Evolutionary conservation across 176 grass and related monocot genomes (phyloP).

Genomic region (Eleusine coracana): DNA sequence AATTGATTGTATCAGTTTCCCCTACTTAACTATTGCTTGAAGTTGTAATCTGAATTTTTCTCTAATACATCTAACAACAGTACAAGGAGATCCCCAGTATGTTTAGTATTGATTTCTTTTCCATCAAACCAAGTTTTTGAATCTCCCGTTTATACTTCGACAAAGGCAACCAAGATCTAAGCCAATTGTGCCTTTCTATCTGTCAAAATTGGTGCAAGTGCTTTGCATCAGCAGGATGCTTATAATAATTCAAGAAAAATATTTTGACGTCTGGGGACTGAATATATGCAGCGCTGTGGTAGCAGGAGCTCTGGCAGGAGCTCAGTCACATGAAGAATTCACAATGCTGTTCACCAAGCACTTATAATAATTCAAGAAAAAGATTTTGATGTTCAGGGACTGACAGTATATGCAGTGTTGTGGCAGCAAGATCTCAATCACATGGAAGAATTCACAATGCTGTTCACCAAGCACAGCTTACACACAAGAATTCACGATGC

Average conservation of each 20-base stretch:
- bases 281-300: too few species aligned
- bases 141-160: neutral
- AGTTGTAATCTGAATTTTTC: neutral
- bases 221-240: neutral
- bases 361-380: neutral
- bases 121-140: neutral
- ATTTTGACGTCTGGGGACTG: too few species aligned
- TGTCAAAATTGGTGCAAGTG: neutral
- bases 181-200: neutral
- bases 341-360: too few species aligned
- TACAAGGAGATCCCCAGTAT: neutral
- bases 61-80: neutral
- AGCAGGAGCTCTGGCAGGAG: too few species aligned
- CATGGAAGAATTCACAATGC: neutral
- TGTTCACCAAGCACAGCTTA: neutral
- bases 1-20: neutral
- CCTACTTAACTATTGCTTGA: neutral
- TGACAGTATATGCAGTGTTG: neutral
- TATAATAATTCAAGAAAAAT: neutral
- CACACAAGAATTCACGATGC: neutral
- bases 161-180: neutral
- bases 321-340: too few species aligned
- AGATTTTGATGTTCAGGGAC: neutral
- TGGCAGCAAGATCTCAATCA: neutral
- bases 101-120: neutral